These are phyloP conservation scores for Suillus subluteus DNA, from an alignment of 768 basidiomycete genomes.

Conservation along the genomic window DNA sequence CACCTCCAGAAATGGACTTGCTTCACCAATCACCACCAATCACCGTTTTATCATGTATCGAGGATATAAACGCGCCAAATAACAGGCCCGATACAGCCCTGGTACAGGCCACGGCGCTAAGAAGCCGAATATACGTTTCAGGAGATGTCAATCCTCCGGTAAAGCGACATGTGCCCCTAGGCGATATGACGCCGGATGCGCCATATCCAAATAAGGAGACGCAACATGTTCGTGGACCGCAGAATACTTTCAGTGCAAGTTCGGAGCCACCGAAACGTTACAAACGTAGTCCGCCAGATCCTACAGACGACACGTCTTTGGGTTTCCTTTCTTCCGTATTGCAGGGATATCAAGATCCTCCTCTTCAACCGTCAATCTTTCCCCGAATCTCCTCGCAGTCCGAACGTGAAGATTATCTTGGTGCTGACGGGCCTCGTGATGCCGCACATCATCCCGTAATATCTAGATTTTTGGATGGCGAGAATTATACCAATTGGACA, in stretches of 20 bases:
- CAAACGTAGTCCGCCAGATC: background rate
- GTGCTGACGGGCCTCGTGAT: conserved; percentile 19
- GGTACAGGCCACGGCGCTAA: too few species aligned
- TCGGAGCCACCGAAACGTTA: conserved; percentile 17
- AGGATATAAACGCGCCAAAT: background rate
- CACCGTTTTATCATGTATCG: background rate
- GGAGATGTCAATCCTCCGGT: background rate
- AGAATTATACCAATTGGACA: conserved; percentile 4
- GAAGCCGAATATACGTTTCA: conserved; percentile 1
- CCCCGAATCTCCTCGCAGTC: conserved; percentile 6
- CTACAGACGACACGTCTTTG: conserved; percentile 14
- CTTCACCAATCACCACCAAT: background rate
- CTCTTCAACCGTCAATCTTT: background rate
- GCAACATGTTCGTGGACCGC: conserved; percentile 67
- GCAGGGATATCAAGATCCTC: background rate
- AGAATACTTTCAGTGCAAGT: conserved; percentile 40
- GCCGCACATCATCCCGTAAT: conserved; percentile 53
- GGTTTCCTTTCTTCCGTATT: conserved; percentile 23
- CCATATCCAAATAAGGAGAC: conserved; percentile 53
- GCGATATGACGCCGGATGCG: conserved; percentile 20
- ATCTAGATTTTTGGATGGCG: conserved; percentile 37
- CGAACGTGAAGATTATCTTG: conserved; percentile 9
- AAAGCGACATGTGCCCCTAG: background rate
- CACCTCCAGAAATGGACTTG: background rate
- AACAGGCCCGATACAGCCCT: background rate